Evolutionary conservation across 176 grass and related monocot genomes (phyloP).

Genomic region (Aegilops sharonensis): DNA sequence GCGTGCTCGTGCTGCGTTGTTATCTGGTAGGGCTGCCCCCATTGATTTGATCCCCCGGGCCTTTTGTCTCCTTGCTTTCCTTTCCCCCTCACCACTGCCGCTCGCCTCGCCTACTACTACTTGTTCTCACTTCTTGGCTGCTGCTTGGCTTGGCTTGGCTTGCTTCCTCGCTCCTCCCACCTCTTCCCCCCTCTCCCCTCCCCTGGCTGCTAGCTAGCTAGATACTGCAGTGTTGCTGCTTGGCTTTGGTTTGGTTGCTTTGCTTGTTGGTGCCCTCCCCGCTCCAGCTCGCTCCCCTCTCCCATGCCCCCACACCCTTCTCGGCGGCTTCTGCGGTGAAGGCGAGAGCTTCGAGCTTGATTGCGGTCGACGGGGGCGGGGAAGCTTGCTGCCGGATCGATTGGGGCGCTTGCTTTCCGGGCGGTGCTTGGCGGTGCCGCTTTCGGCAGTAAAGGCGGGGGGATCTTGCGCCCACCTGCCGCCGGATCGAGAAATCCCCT

Average conservation of each 20-base stretch:
- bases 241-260: no score
- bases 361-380: conserved; percentile 9
- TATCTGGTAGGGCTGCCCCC: conserved; percentile 24
- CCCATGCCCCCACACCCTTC: not conserved
- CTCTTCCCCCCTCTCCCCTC: not conserved
- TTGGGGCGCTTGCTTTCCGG: conserved; percentile 22
- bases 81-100: not conserved
- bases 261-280: not conserved
- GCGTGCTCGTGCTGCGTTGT: not conserved
- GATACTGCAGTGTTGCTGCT: not conserved
- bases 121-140: not conserved
- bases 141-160: not conserved
- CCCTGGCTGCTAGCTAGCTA: not conserved
- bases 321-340: not conserved
- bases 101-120: not conserved
- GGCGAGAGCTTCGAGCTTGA: not conserved
- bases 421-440: conserved; percentile 25
- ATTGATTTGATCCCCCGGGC: conserved; percentile 26
- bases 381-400: conserved; percentile 23
- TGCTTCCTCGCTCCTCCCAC: conserved; percentile 11
- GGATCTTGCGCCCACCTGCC: conserved; percentile 35
- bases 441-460: conserved; percentile 27
- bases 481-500: conserved; percentile 32
- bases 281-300: not conserved
- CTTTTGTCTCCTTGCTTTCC: not conserved